Conservation (phyloP, 106 monocot genomes). For the Acorus gramineus region DNA sequence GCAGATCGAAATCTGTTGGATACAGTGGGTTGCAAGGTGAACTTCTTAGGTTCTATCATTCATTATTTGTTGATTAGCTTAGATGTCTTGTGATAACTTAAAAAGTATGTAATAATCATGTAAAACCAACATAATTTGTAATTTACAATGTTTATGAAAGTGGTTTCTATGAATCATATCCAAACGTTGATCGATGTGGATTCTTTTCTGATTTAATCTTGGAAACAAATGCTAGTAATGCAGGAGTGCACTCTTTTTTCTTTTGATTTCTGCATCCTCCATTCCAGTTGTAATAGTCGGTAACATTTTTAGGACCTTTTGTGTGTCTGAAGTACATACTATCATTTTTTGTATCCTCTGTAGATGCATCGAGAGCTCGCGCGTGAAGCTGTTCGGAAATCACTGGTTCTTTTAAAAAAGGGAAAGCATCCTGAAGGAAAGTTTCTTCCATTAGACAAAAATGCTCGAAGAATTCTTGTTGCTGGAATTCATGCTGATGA, state of each 20-base stretch:
- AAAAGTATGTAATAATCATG: too few species aligned
- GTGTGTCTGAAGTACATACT: too few species aligned
- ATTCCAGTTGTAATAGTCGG: too few species aligned
- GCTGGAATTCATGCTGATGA: slow-evolving; percentile 75
- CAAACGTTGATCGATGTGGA: too few species aligned
- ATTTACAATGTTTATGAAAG: too few species aligned
- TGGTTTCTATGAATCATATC: too few species aligned
- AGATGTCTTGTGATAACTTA: neutral
- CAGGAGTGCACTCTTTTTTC: too few species aligned
- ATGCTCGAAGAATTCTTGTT: slow-evolving; percentile 69
- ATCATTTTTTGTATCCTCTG: neutral
- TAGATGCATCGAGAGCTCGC: slow-evolving; percentile 70
- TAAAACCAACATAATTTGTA: too few species aligned
- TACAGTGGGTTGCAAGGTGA: slow-evolving; percentile 69
- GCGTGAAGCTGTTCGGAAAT: slow-evolving; percentile 74
- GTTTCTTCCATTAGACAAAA: slow-evolving; percentile 67
- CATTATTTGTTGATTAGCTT: neutral
- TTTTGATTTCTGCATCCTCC: too few species aligned
- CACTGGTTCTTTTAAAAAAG: slow-evolving; percentile 73
- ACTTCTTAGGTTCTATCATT: neutral
- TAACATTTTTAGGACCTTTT: too few species aligned
- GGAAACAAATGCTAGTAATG: too few species aligned
- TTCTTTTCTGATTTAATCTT: too few species aligned
- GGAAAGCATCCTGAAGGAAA: slow-evolving; percentile 44
- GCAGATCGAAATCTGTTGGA: slow-evolving; percentile 57